phyloP scores from a whole-genome alignment of 352 stramenopile species.

The Phytophthora hibernalis region DNA sequence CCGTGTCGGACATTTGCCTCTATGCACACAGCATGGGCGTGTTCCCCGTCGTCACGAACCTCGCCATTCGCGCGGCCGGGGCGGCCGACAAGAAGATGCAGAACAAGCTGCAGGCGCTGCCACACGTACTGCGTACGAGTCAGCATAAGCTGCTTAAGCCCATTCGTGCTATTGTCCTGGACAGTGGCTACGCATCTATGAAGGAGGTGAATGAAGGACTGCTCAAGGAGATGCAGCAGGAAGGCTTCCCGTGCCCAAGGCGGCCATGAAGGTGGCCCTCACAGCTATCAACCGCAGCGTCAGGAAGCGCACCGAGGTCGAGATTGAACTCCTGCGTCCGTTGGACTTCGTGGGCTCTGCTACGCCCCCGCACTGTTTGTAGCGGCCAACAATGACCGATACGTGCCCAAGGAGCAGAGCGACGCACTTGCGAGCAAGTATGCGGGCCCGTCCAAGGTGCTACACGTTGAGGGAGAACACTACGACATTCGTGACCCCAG shows the following conservation, averaged over 20 bases:
- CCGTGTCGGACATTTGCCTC: constrained; percentile 66
- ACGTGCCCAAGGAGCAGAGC: constrained; percentile 74
- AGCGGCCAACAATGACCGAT: constrained; percentile 65
- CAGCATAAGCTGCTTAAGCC: constrained; percentile 59
- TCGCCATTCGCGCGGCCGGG: constrained; percentile 63
- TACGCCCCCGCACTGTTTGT: constrained; percentile 80
- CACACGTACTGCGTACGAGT: constrained; percentile 53
- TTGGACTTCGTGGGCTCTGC: constrained; percentile 79
- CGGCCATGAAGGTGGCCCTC: constrained; percentile 73
- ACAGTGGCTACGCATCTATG: constrained; percentile 81
- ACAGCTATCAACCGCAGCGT: constrained; percentile 78
- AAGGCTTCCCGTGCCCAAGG: constrained; percentile 78
- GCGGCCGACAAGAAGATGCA: constrained; percentile 53
- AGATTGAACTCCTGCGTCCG: constrained; percentile 69
- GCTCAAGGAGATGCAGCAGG: constrained; percentile 64
- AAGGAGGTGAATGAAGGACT: constrained; percentile 70
- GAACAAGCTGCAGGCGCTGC: constrained; percentile 64
- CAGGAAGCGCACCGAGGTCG: constrained; percentile 78
- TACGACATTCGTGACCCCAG: constrained; percentile 54
- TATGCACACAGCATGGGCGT: constrained; percentile 88
- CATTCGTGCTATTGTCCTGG: constrained; percentile 76
- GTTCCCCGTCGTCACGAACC: constrained; percentile 82
- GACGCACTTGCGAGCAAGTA: constrained; percentile 70
- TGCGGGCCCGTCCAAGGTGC: constrained; percentile 56
- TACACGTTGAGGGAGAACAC: constrained; percentile 71